Conservation (phyloP, 306 rosid genomes). For the Inga laurina region DNA sequence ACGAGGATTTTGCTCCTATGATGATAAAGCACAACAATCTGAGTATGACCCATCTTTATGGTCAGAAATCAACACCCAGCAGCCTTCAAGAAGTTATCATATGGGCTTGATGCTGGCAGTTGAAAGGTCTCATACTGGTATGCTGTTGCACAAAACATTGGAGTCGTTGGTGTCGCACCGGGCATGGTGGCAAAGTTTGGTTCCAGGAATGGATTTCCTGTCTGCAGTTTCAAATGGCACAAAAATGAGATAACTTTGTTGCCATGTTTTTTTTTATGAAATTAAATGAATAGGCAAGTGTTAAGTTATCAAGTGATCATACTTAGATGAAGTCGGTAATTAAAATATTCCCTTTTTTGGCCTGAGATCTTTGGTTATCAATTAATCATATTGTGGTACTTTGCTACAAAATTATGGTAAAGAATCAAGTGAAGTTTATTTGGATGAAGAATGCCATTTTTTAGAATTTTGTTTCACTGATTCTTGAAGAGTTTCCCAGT, state of each 20-base stretch:
- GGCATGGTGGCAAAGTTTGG: too few relatives aligned
- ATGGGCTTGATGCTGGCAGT: slow-evolving; percentile 74
- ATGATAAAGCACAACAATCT: neutral
- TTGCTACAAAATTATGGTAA: neutral
- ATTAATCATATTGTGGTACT: neutral
- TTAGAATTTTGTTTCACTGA: neutral
- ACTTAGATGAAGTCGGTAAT: slow-evolving; percentile 4
- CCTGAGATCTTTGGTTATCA: neutral
- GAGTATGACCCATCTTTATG: slow-evolving; percentile 1
- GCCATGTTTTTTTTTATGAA: slow-evolving; percentile 12
- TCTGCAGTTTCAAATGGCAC: too few relatives aligned
- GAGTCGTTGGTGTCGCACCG: too few relatives aligned
- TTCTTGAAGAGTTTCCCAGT: neutral
- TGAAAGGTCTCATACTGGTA: slow-evolving; percentile 64
- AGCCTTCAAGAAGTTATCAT: slow-evolving; percentile 80
- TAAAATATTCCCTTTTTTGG: neutral
- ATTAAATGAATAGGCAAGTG: neutral
- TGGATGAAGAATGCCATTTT: neutral
- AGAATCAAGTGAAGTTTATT: neutral
- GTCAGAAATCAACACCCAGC: slow-evolving; percentile 66
- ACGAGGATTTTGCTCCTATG: neutral
- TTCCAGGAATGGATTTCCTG: too few relatives aligned
- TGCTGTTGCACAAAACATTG: slow-evolving; percentile 36
- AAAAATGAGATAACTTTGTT: neutral
- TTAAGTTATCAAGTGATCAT: neutral